Evolutionary conservation across 345 rosid species (phyloP).

Genomic region (Hibiscus mutabilis): DNA sequence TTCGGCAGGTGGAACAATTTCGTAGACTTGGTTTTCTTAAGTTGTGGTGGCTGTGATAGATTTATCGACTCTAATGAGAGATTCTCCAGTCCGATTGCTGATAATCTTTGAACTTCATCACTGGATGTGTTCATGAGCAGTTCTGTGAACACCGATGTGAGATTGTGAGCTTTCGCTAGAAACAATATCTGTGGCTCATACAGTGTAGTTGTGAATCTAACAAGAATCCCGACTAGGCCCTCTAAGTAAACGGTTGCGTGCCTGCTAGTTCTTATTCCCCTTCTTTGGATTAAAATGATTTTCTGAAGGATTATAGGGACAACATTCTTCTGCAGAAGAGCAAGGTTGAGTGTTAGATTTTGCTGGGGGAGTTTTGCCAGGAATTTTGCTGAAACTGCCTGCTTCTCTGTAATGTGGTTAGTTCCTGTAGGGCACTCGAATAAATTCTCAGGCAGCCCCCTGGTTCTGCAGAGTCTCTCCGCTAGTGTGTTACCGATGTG

Average conservation of each 20-base stretch:
- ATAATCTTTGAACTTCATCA: conserved; percentile 75
- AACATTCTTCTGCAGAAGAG: conserved; percentile 40
- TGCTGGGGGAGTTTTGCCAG: conserved; percentile 80
- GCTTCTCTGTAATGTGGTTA: conserved; percentile 56
- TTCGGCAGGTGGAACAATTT: conserved; percentile 38
- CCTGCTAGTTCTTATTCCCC: conserved; percentile 58
- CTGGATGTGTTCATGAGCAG: conserved; percentile 65
- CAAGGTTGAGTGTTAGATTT: conserved; percentile 68
- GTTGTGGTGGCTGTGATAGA: conserved; percentile 47
- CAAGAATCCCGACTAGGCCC: conserved; percentile 75
- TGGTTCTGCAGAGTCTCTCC: conserved; percentile 66
- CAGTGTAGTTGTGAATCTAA: conserved; percentile 77
- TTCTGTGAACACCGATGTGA: conserved; percentile 65
- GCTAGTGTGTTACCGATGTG: conserved; percentile 59
- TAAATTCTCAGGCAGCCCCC: conserved; percentile 71
- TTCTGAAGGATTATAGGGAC: conserved; percentile 51
- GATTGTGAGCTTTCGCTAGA: conserved; percentile 58
- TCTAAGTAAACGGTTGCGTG: conserved; percentile 62
- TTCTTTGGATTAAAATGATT: conserved; percentile 45
- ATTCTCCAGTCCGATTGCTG: conserved; percentile 75
- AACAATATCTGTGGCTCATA: conserved; percentile 58
- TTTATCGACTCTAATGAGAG: conserved; percentile 59
- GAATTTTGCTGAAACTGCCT: conserved; percentile 63
- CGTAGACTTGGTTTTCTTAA: conserved; percentile 36
- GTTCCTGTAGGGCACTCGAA: conserved; percentile 33